These are phyloP conservation scores for Talaromyces verruculosus DNA, from an alignment of 2,329 filamentous ascomycete genomes.

Conservation along the genomic window DNA sequence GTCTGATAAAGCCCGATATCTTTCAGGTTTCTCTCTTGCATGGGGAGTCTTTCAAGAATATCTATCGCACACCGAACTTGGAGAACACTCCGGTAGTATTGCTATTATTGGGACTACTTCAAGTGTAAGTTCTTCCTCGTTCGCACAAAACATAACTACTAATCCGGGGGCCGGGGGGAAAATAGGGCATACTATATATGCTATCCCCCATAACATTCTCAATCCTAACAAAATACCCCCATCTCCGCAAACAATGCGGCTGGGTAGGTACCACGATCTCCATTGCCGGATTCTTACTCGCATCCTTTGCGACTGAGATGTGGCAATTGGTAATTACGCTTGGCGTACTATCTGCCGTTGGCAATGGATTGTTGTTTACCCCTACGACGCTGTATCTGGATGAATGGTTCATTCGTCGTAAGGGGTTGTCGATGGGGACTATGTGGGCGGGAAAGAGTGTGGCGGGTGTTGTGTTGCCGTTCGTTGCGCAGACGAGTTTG, in stretches of 20 bases:
- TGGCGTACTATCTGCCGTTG: slow-evolving; percentile 43
- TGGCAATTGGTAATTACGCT: slow-evolving; percentile 33
- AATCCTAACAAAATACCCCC: slow-evolving; percentile 36
- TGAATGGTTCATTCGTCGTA: slow-evolving; percentile 52
- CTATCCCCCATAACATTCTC: neutral
- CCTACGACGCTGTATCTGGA: slow-evolving; percentile 51
- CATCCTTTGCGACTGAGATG: slow-evolving; percentile 43
- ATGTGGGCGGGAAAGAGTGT: slow-evolving; percentile 41
- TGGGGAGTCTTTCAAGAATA: slow-evolving; percentile 47
- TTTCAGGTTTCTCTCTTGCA: slow-evolving; percentile 29
- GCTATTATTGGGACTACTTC: slow-evolving; percentile 50
- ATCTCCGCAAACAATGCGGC: slow-evolving; percentile 30
- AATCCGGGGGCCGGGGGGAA: no score
- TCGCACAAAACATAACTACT: no score
- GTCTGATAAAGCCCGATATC: slow-evolving; percentile 21
- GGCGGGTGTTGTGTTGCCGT: slow-evolving; percentile 31
- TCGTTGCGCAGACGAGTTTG: slow-evolving; percentile 7
- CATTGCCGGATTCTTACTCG: slow-evolving; percentile 33
- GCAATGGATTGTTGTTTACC: slow-evolving; percentile 49
- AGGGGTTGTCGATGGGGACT: slow-evolving; percentile 53
- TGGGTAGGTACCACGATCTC: slow-evolving; percentile 38
- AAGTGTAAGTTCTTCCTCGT: slow-evolving; percentile 26
- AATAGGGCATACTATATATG: neutral
- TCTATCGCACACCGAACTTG: slow-evolving; percentile 41
- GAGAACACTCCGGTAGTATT: slow-evolving; percentile 39